Evolutionary conservation across 345 rosid genomes (phyloP).

Genomic region (Eucalyptus erythrocorys): DNA sequence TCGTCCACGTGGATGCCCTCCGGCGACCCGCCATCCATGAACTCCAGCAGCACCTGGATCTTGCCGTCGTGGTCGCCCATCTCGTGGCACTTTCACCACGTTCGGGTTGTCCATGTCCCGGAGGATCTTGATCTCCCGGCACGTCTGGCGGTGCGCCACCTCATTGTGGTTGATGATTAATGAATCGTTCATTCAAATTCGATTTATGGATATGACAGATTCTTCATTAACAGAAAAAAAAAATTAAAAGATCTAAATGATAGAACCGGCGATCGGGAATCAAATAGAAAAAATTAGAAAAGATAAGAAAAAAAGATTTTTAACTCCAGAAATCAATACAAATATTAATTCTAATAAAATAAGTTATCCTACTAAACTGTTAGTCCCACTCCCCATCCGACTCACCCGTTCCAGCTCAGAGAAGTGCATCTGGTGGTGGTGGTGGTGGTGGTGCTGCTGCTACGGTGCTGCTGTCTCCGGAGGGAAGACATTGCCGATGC

Average conservation of each 20-base stretch:
- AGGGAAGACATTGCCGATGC: background rate
- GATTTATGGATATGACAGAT: no score
- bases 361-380: no score
- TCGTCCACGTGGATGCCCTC: conserved; percentile 51
- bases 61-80: conserved; percentile 73
- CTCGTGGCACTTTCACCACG: conserved; percentile 74
- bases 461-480: background rate
- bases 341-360: no score
- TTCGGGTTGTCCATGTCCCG: conserved; percentile 66
- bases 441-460: background rate
- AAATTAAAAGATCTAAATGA: no score
- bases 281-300: no score
- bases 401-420: conserved; percentile 42
- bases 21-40: conserved; percentile 75
- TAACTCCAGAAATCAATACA: no score
- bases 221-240: no score
- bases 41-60: conserved; percentile 82
- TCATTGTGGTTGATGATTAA: conserved; percentile 39
- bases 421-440: conserved; percentile 5
- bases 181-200: no score
- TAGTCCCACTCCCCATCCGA: conserved; percentile 66
- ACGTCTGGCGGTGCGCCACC: conserved; percentile 62
- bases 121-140: conserved; percentile 83
- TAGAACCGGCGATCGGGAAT: no score
- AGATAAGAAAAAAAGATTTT: no score